Evolutionary conservation across 2,329 filamentous ascomycete genomes (phyloP).

Genomic region (Fusarium falciforme): DNA sequence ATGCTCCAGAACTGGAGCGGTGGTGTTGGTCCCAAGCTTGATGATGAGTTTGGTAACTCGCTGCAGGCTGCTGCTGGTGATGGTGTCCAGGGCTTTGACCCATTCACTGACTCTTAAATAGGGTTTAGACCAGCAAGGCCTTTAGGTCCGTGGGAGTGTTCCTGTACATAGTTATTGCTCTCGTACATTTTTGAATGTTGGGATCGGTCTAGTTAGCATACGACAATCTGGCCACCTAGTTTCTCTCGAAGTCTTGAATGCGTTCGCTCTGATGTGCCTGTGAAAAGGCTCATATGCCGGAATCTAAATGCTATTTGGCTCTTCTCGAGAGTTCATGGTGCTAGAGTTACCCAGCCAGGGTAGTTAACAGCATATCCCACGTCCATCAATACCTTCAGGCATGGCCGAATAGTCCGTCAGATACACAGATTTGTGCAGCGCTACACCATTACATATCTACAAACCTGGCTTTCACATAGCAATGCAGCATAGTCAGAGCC

Average conservation of each 20-base stretch:
- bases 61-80: slow-evolving; percentile 42
- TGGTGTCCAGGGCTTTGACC: slow-evolving; percentile 44
- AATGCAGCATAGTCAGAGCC: too few species aligned
- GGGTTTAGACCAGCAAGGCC: background rate
- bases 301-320: background rate
- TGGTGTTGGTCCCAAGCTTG: slow-evolving; percentile 46
- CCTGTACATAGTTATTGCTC: background rate
- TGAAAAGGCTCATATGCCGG: background rate
- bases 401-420: background rate
- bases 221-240: background rate
- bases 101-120: slow-evolving; percentile 34
- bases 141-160: background rate
- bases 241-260: background rate
- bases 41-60: slow-evolving; percentile 41
- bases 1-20: slow-evolving; percentile 43
- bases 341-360: background rate
- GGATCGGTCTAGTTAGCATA: background rate
- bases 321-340: background rate
- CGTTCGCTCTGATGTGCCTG: background rate
- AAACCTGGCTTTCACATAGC: too few species aligned
- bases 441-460: too few species aligned
- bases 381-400: background rate
- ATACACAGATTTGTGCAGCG: too few species aligned
- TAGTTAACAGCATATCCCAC: background rate
- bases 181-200: background rate